These are phyloP conservation scores for Adansonia madagascariensis DNA, from an alignment of 441 rosid species.

Conservation along the genomic window DNA sequence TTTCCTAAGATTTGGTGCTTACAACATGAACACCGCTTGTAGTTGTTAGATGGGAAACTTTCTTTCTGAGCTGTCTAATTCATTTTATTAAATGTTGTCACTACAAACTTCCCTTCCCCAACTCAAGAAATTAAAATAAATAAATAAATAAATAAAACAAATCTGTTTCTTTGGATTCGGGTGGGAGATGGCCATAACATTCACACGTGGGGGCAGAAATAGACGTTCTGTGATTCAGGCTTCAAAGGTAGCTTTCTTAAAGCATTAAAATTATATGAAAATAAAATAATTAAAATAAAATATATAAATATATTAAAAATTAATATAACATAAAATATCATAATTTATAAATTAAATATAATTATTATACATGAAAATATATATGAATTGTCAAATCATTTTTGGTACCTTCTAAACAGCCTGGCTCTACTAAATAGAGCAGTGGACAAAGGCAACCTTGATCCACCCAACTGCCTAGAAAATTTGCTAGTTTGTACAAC, in stretches of 20 bases:
- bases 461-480: background rate
- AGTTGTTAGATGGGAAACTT: background rate
- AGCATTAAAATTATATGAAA: too few relatives aligned
- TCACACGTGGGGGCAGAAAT: constrained; percentile 1
- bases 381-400: background rate
- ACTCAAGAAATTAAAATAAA: background rate
- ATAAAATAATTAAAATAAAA: too few relatives aligned
- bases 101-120: background rate
- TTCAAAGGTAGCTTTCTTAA: background rate
- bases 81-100: background rate
- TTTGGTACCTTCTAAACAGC: background rate
- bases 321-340: too few relatives aligned
- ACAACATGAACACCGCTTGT: background rate
- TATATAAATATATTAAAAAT: too few relatives aligned
- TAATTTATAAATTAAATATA: too few relatives aligned
- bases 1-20: background rate
- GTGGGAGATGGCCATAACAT: background rate
- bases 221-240: background rate
- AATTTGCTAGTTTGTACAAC: background rate
- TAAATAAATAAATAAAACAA: too few relatives aligned
- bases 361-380: background rate
- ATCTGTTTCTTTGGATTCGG: background rate
- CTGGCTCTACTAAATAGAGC: background rate
- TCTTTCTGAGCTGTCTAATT: background rate
- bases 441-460: background rate